Percentiles rank a stretch among this genome's conserved stretches.
phyloP scores from a whole-genome alignment of 2,329 filamentous ascomycete genomes.

The Shiraia sp. region DNA sequence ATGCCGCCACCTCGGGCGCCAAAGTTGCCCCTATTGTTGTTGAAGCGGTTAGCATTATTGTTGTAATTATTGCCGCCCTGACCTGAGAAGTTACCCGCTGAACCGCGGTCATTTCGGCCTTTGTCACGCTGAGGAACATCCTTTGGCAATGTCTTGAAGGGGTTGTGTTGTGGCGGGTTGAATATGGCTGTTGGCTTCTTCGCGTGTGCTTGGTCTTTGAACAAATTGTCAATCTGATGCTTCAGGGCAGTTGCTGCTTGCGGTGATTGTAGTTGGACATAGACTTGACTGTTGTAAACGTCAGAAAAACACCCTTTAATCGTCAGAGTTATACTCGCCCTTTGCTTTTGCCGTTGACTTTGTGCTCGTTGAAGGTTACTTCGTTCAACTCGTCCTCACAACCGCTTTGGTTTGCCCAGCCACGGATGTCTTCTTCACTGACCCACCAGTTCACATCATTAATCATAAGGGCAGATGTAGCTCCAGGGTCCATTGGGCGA shows the following conservation, averaged over 20 bases:
- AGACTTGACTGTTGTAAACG: slow-evolving; percentile 63
- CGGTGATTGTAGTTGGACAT: slow-evolving; percentile 79
- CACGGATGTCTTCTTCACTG: slow-evolving; percentile 84
- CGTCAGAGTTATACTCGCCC: slow-evolving; percentile 63
- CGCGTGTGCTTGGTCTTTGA: slow-evolving; percentile 59
- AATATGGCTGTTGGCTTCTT: slow-evolving; percentile 75
- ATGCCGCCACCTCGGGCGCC: slow-evolving; percentile 34
- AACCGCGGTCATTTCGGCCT: slow-evolving; percentile 61
- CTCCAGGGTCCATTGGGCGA: slow-evolving; percentile 60
- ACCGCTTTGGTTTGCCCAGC: slow-evolving; percentile 78
- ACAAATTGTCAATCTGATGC: slow-evolving; percentile 72
- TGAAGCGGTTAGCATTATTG: slow-evolving; percentile 48
- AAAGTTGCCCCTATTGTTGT: slow-evolving; percentile 38
- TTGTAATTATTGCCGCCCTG: slow-evolving; percentile 51
- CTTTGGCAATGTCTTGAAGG: slow-evolving; percentile 89
- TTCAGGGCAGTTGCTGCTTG: slow-evolving; percentile 87
- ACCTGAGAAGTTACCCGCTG: slow-evolving; percentile 47
- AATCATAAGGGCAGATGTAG: slow-evolving; percentile 75
- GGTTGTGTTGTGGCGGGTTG: slow-evolving; percentile 76
- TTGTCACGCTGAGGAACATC: slow-evolving; percentile 77
- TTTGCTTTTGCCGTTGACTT: slow-evolving; percentile 98
- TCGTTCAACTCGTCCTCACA: slow-evolving; percentile 87
- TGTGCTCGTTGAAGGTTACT: slow-evolving; percentile 96
- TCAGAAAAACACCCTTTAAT: slow-evolving; percentile 12
- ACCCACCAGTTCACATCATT: slow-evolving; percentile 97